Base-by-base conservation (phyloP, 1,139 yeast genomes). In the Blastobotrys ciferrii region DNA sequence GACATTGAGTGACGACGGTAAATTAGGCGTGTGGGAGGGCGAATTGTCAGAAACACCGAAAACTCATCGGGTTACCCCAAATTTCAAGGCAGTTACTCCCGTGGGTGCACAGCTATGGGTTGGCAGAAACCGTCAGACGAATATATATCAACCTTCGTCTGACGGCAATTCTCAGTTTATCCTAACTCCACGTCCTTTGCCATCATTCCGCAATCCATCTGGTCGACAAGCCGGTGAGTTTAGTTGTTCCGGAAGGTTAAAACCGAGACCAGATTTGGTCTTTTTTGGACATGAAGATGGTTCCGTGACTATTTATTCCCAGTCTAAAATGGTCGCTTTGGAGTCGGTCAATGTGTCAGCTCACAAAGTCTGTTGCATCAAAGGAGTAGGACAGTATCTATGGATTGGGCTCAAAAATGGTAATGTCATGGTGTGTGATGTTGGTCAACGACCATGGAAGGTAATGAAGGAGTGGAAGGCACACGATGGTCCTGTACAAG, bases 241-340 rank as follows among this genome's bases (percentile, higher is more conserved):
- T 20, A 59, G 69, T 19, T 64, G 68, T 52, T 69, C 67, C 0
- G 57, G 67, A 2, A 45, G 50, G 28, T 48, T 64, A 12, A 50
- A 59, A 14, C 44, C 56, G 32, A 53, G 53, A 20, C 64, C 64
- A 1, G 70, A 66, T 30, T 45, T 51, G 17, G 67, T 68, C 2
- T 67, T 64, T 43, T 68, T 71, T 50, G 76, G 76, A 6, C 75
- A 71, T 46, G 73, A 70, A 14, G 73, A 70, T 50, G 76, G 76
- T 3, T 60, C 65, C 31, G 60, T 72, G 6, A 58, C 73, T 0
- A 63, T 69, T 2, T 69, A 65, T 49, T 60, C 68, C 2, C 49
- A 54, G 3, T 38, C 62, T 12, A 42, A 47, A 28, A 46, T 65
- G 48, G 43, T 53, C 2, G 64, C 63, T n/a, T 47, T 65, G 4